Conservation (phyloP, 805 yeast genomes). For the Suhomyces tanzawaensis region DNA sequence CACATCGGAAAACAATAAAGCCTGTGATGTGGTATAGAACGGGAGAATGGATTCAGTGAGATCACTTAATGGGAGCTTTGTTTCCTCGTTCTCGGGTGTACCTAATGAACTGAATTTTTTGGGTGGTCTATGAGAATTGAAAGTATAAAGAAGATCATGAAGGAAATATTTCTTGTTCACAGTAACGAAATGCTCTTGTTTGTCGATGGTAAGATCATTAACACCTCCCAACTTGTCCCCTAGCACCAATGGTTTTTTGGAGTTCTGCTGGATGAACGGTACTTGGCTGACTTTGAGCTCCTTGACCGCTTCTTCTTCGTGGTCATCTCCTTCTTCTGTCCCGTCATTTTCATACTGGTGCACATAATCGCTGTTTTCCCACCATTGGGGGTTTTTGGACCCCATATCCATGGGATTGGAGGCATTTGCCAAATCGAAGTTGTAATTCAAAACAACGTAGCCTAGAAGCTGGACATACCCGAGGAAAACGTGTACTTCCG, state of each 20-base stretch:
- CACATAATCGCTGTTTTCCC: slow-evolving; percentile 38
- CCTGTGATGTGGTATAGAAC: slow-evolving; percentile 40
- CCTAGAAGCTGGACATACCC: slow-evolving; percentile 43
- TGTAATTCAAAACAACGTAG: slow-evolving; percentile 37
- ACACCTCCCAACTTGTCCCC: slow-evolving; percentile 39
- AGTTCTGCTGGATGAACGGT: slow-evolving; percentile 22
- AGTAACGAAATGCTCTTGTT: slow-evolving; percentile 8
- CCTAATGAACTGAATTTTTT: not conserved
- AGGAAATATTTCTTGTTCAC: slow-evolving; percentile 23
- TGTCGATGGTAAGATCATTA: slow-evolving; percentile 27
- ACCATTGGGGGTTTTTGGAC: slow-evolving; percentile 12
- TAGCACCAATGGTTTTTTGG: slow-evolving; percentile 18
- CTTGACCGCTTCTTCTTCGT: slow-evolving; percentile 22
- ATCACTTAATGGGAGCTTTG: slow-evolving; percentile 19
- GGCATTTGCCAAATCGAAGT: slow-evolving; percentile 20
- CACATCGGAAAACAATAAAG: slow-evolving; percentile 35
- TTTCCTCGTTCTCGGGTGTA: slow-evolving; percentile 1
- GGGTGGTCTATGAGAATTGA: slow-evolving; percentile 21
- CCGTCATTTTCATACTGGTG: slow-evolving; percentile 19
- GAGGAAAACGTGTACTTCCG: slow-evolving; percentile 21
- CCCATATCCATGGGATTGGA: slow-evolving; percentile 7
- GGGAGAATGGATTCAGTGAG: slow-evolving; percentile 35
- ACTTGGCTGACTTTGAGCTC: slow-evolving; percentile 19
- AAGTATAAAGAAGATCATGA: slow-evolving; percentile 35
- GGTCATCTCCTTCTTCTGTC: slow-evolving; percentile 16